Evolutionary conservation across 2,329 filamentous ascomycete genomes (phyloP).

Genomic region (Sodiomyces alkalinus): DNA sequence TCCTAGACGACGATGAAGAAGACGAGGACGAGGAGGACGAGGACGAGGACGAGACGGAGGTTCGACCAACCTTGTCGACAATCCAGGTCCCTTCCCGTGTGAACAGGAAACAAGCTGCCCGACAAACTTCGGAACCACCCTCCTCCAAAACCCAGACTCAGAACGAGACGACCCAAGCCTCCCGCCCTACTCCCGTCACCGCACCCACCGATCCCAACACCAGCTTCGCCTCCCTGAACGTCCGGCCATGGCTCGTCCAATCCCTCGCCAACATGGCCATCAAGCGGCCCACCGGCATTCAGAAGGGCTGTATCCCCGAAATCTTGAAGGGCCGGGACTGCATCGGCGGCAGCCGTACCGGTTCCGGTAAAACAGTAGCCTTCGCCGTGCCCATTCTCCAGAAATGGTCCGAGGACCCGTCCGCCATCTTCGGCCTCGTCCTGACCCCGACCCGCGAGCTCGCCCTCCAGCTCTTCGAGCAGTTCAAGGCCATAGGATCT

Average conservation of each 20-base stretch:
- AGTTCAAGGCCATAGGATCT: slow-evolving; percentile 83
- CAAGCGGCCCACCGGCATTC: slow-evolving; percentile 78
- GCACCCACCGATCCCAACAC: slow-evolving; percentile 40
- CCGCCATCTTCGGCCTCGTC: slow-evolving; percentile 78
- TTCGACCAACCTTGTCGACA: slow-evolving; percentile 21
- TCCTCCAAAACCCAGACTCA: slow-evolving; percentile 8
- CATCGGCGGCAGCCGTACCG: slow-evolving; percentile 86
- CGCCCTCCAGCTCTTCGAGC: slow-evolving; percentile 90
- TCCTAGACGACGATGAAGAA: slow-evolving; percentile 16
- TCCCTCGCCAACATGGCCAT: slow-evolving; percentile 69
- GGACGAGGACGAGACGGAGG: slow-evolving; percentile 15
- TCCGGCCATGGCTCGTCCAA: slow-evolving; percentile 76
- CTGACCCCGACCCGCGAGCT: slow-evolving; percentile 85
- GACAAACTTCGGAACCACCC: no score
- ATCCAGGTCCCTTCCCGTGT: slow-evolving; percentile 39
- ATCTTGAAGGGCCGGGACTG: slow-evolving; percentile 85
- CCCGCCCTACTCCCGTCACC: slow-evolving; percentile 20
- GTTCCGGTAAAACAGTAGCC: slow-evolving; percentile 93
- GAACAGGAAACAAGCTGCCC: slow-evolving; percentile 17
- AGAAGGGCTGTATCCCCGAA: slow-evolving; percentile 82
- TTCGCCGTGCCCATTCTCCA: slow-evolving; percentile 92
- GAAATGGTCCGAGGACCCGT: slow-evolving; percentile 82
- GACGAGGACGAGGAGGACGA: slow-evolving; percentile 18
- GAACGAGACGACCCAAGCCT: slow-evolving; percentile 2
- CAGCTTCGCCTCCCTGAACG: slow-evolving; percentile 56